Evolutionary conservation across 768 basidiomycete species (phyloP), one percentile per base, ranked within the genome.

Genomic region (Inosperma sp.): DNA sequence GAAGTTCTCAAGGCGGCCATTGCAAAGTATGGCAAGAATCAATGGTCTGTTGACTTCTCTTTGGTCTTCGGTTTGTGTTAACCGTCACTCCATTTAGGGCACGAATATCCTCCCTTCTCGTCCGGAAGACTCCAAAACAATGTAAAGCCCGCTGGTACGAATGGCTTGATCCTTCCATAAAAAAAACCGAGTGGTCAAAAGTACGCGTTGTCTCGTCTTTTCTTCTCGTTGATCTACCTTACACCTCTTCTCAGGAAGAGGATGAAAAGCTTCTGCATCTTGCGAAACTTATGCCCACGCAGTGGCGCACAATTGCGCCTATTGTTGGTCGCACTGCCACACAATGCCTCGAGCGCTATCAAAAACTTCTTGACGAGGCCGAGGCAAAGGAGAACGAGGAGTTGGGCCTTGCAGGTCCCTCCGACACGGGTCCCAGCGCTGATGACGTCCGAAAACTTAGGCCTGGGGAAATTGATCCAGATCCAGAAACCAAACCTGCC

Each of bases 101-200:
- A 22, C 93, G 95, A 61, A 98, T 99, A 65, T 96, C 93, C 9
- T 98, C 95, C 26, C 77, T 99, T 25, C 82, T 99, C 45, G 96
- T 98, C 29, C 84, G 96, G 57, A 99, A 99, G 71, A 99, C 96
- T 2, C 94, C 96, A 9, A 99, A 99, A 66, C 96, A 99, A 73
- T 99, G 96, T 76, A 99, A 99, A 69, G 92, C 92, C 1, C 88
- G 93, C 33, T 98, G 95, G 95, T 97, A 95, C 64, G 95, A 97
- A 72, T 98, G 96, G 96, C 74, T 98, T 42, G 96, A 99, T 71
- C 96, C 96, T 5, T 94, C 93, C 45, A 99, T 98, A 71, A 97
- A 97, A 71, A 99, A 99, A 76, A 97, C 95, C 14, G 96, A 98
- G 68, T 99, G 96, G 96, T 96, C 94, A 39, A 98, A 97, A 74